Conservation (phyloP, 2,329 filamentous ascomycete species). For the Calonectria hawksworthii region DNA sequence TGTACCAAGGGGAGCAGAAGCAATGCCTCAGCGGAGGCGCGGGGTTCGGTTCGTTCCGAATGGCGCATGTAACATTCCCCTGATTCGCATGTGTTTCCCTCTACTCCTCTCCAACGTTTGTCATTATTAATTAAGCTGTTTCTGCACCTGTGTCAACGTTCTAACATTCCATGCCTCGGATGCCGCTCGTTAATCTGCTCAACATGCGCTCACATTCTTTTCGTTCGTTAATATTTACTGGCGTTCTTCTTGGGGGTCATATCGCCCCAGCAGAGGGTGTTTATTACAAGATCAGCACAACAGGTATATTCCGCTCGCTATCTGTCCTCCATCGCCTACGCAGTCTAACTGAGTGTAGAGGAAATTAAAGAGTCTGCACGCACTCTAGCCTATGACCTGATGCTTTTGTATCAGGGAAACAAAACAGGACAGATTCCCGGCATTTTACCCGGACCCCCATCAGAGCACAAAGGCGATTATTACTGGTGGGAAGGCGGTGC, state of each 20-base stretch:
- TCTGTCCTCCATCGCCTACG: neutral
- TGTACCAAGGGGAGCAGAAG: neutral
- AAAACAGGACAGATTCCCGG: constrained; percentile 66
- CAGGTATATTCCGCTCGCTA: constrained; percentile 39
- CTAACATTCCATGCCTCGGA: neutral
- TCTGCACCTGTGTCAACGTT: neutral
- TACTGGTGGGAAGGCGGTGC: constrained; percentile 84
- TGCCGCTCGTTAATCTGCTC: neutral
- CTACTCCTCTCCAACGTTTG: neutral
- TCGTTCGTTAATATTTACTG: constrained; percentile 27
- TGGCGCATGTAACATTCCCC: neutral
- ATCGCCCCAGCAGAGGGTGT: constrained; percentile 40
- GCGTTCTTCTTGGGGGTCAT: constrained; percentile 32
- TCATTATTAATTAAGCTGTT: neutral
- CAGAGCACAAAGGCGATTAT: constrained; percentile 63
- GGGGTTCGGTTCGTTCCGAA: neutral
- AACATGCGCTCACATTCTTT: constrained; percentile 1
- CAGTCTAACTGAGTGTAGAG: constrained; percentile 46
- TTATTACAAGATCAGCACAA: constrained; percentile 49
- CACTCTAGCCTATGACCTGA: constrained; percentile 64
- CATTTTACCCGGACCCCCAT: constrained; percentile 69
- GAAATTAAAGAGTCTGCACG: constrained; percentile 62
- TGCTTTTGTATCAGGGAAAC: constrained; percentile 66
- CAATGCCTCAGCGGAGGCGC: neutral
- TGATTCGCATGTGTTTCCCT: neutral